Conservation (phyloP, 371 early-diverging fungal genomes). For the Smittium culicis region DNA sequence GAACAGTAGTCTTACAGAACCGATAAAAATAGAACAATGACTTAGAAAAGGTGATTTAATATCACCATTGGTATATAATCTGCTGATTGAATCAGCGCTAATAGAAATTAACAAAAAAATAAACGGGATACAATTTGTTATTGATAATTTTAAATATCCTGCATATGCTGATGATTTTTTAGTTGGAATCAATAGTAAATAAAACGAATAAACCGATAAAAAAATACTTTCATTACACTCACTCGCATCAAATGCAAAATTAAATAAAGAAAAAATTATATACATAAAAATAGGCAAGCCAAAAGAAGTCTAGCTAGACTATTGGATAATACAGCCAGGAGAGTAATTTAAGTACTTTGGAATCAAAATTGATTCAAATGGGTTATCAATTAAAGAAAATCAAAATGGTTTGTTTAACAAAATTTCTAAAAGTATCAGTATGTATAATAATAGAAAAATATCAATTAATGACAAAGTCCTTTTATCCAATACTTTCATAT, state of each 20-base stretch:
- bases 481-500: neutral
- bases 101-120: neutral
- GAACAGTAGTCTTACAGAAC: neutral
- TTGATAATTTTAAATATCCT: neutral
- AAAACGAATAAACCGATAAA: neutral
- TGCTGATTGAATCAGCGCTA: constrained; percentile 12
- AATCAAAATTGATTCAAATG: neutral
- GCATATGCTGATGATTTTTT: constrained; percentile 15
- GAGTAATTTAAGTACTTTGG: constrained; percentile 5
- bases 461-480: neutral
- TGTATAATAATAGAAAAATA: neutral
- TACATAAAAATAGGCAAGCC: too few relatives aligned
- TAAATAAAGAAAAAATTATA: constrained; percentile 11
- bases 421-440: neutral
- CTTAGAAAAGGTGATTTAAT: constrained; percentile 14
- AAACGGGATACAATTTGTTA: neutral
- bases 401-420: neutral
- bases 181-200: neutral
- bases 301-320: neutral
- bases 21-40: constrained; percentile 9
- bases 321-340: neutral
- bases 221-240: constrained; percentile 4
- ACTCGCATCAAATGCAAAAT: constrained; percentile 8
- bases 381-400: neutral
- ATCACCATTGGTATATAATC: constrained; percentile 14